These are phyloP conservation scores for Santalum album DNA, from an alignment of 164 flowering plant genomes.

Conservation along the genomic window DNA sequence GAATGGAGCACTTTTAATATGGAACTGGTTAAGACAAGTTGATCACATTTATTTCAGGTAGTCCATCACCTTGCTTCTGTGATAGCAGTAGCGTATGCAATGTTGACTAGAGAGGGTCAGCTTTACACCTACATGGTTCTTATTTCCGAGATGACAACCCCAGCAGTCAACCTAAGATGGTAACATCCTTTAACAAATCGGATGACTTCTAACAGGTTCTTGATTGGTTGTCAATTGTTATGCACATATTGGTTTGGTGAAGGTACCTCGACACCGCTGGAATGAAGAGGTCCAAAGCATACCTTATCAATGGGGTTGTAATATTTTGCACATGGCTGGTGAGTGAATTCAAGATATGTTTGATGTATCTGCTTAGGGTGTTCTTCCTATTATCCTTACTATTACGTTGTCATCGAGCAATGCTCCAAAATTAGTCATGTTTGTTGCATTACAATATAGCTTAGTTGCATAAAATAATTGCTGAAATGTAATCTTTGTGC, in stretches of 20 bases:
- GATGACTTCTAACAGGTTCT: neutral
- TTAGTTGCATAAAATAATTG: neutral
- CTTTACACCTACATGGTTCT: slow-evolving; percentile 31
- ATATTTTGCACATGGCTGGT: slow-evolving; percentile 31
- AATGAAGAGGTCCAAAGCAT: slow-evolving; percentile 27
- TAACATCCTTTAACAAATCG: neutral
- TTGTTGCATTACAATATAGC: neutral
- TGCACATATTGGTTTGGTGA: neutral
- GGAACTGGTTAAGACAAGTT: neutral
- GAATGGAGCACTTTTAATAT: neutral
- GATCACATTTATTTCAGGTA: slow-evolving; percentile 16
- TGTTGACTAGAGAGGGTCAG: slow-evolving; percentile 28
- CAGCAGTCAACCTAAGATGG: slow-evolving; percentile 34
- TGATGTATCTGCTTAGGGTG: neutral
- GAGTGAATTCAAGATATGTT: slow-evolving; percentile 1
- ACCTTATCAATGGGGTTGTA: slow-evolving; percentile 26
- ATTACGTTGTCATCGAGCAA: neutral
- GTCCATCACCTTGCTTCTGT: slow-evolving; percentile 26
- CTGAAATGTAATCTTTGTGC: neutral
- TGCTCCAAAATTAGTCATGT: neutral
- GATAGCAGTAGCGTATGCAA: slow-evolving; percentile 20
- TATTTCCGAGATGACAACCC: slow-evolving; percentile 30
- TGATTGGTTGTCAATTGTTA: neutral
- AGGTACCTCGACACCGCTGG: slow-evolving; percentile 35
- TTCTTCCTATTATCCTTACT: neutral